Evolutionary conservation across 2,329 filamentous ascomycete genomes (phyloP), one percentile per base, ranked within the genome.

Genomic region (Colletotrichum trifolii): DNA sequence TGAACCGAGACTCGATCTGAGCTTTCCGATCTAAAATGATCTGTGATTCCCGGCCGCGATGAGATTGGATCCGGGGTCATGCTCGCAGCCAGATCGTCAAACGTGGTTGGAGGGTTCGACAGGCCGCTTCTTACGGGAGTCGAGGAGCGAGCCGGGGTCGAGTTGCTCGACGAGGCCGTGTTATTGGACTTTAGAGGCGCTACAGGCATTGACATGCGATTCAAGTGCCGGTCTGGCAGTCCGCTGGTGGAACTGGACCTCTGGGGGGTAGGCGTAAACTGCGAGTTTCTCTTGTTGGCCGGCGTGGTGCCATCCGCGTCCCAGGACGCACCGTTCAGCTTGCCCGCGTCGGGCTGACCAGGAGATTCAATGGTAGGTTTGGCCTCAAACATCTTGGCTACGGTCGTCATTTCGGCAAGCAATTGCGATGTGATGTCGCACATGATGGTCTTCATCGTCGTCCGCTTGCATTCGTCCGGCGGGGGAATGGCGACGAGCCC

Each of bases 161-260:
- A 81, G 54, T 74, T 80, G 66, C 73, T 79, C 0, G 82, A 82
- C 2, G 76, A 79, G 48, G 82, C 79, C 6, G 76, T 78, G 62
- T 81, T 68, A 56, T 76, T 73, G 13, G 49, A 40, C 72, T 83
- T 77, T 74, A 85, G 77, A 70, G 86, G 82, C 17, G 86, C 85
- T 12, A 92, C 88, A 74, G 91, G 93, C 89, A 95, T 91, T 2
- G 93, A 95, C 91, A 95, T 94, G 67, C 93, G 89, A 64, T 87
- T 82, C 48, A 88, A 82, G 54, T 84, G 81, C 71, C 87, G 88
- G 73, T 92, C 90, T 45, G 79, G 62, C 63, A 83, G 74, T 64
- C 84, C 79, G 69, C 82, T 78, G 49, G 85, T 78, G 38, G 89
- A 87, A 55, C 74, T 82, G 8, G 87, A 87, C 49, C 87, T 81